Evolutionary conservation across 2,329 filamentous ascomycete species (phyloP).

Genomic region (Claviceps maximensis): DNA sequence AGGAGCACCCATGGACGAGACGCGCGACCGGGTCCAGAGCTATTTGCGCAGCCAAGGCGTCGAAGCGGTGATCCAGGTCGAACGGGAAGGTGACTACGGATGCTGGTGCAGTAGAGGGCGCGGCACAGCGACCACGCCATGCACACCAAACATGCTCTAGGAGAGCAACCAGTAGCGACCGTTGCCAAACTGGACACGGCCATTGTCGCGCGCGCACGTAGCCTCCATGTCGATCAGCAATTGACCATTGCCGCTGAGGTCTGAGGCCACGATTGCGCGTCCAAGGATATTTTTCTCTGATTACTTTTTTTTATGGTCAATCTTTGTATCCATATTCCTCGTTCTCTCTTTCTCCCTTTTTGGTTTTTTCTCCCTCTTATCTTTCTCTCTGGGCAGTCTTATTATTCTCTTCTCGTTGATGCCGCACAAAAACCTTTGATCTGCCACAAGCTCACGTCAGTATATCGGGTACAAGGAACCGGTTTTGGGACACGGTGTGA

Average conservation of each 20-base stretch:
- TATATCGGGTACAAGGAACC: neutral
- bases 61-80: constrained; percentile 77
- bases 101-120: constrained; percentile 42
- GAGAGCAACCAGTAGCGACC: neutral
- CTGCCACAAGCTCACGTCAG: neutral
- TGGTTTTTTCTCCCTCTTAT: too few species aligned
- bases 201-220: neutral
- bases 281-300: neutral
- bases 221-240: neutral
- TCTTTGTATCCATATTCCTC: too few species aligned
- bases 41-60: constrained; percentile 61
- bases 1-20: constrained; percentile 65
- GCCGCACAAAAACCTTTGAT: neutral
- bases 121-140: constrained; percentile 15
- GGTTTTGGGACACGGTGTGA: neutral
- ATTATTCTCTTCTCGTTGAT: neutral
- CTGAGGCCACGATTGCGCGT: neutral
- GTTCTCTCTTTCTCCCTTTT: too few species aligned
- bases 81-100: constrained; percentile 60
- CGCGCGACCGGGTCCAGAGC: constrained; percentile 59
- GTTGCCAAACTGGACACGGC: neutral
- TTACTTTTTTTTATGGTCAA: neutral
- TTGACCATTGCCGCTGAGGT: neutral
- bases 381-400: too few species aligned
- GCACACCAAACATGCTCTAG: constrained; percentile 22